phyloP scores from a whole-genome alignment of 140 eudicot species.

The Senecio squalidus region DNA sequence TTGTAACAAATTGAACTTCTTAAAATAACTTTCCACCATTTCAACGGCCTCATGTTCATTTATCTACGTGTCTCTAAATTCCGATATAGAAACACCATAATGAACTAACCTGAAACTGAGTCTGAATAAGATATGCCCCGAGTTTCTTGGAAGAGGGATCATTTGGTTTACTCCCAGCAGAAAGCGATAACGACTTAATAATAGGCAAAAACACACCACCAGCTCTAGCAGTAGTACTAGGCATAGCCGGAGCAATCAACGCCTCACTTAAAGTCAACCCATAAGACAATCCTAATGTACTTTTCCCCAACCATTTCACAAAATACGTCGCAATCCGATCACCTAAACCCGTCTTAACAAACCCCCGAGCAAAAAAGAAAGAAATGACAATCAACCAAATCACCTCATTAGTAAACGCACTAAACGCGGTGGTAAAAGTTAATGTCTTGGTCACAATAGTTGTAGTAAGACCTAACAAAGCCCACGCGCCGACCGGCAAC shows the following conservation, averaged over 20 bases:
- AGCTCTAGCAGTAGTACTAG: slow-evolving; percentile 91
- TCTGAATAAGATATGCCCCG: slow-evolving; percentile 68
- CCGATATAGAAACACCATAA: not conserved
- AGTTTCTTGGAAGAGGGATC: slow-evolving; percentile 56
- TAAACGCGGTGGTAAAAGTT: slow-evolving; percentile 53
- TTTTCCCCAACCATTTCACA: slow-evolving; percentile 79
- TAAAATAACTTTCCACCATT: not conserved
- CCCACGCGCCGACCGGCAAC: slow-evolving; percentile 88
- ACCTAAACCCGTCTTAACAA: slow-evolving; percentile 78
- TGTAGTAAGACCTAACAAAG: slow-evolving; percentile 59
- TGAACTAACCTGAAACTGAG: slow-evolving; percentile 73
- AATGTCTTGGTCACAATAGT: slow-evolving; percentile 57
- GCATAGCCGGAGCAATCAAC: slow-evolving; percentile 93
- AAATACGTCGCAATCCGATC: slow-evolving; percentile 83
- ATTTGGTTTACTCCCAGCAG: slow-evolving; percentile 75
- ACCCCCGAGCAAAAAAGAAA: slow-evolving; percentile 87
- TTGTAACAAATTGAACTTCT: not conserved
- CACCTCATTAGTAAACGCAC: slow-evolving; percentile 76
- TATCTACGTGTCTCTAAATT: not conserved
- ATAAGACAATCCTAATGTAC: slow-evolving; percentile 77
- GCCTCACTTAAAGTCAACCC: slow-evolving; percentile 88
- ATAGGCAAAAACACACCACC: slow-evolving; percentile 93
- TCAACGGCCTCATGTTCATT: not conserved
- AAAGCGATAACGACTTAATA: slow-evolving; percentile 62
- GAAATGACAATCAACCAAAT: slow-evolving; percentile 85